phyloP scores from a whole-genome alignment of 1,139 yeast genomes.

The Candida frijolesensis region DNA sequence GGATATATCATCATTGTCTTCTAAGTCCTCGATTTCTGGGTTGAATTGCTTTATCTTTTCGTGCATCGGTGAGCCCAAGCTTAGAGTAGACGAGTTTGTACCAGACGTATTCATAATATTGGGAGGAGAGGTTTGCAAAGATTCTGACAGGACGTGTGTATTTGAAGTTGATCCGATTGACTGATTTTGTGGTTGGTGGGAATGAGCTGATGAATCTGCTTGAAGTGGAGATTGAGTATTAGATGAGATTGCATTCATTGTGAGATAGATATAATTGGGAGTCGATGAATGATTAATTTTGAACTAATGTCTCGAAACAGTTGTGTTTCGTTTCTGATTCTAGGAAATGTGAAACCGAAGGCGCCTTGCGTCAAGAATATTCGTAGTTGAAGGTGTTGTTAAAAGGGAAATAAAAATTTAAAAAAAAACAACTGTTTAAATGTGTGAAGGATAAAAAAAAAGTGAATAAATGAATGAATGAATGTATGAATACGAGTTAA shows the following conservation, averaged over 20 bases:
- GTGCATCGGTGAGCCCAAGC: slow-evolving; percentile 18
- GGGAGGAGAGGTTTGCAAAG: slow-evolving; percentile 2
- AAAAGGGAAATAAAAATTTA: neutral
- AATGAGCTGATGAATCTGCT: neutral
- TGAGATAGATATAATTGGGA: neutral
- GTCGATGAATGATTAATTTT: neutral
- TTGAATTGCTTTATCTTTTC: slow-evolving; percentile 12
- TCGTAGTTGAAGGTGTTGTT: neutral
- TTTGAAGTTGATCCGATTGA: neutral
- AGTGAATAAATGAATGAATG: neutral
- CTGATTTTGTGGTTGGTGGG: neutral
- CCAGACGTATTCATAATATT: neutral
- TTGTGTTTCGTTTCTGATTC: no score
- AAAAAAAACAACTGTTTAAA: no score
- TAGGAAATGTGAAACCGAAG: no score
- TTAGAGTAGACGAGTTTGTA: slow-evolving; percentile 5
- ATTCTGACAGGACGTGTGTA: neutral
- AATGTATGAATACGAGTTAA: neutral
- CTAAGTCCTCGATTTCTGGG: neutral
- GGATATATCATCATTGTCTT: slow-evolving; percentile 2
- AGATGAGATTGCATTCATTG: slow-evolving; percentile 2
- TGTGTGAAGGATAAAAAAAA: neutral
- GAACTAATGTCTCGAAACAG: no score
- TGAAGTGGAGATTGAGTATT: neutral
- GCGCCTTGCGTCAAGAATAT: neutral